A percentile compares a stretch with the other conserved stretches of the same genome.
phyloP scores from a whole-genome alignment of 495 filamentous ascomycete species.

The Lasiosphaeriaceae sp. region DNA sequence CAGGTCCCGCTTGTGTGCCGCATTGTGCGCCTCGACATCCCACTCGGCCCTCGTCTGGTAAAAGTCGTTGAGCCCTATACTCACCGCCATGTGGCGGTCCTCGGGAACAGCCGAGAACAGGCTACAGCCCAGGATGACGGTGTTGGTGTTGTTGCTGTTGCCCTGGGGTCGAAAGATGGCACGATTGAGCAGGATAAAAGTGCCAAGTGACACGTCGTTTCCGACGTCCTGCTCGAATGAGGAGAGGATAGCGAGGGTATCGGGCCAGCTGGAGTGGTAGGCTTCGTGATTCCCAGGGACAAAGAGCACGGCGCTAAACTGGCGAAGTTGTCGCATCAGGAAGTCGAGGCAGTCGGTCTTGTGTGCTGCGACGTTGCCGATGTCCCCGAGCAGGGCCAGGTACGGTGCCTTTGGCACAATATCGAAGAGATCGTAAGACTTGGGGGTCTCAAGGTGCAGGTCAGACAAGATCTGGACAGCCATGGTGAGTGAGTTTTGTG shows the following conservation, averaged over 20 bases:
- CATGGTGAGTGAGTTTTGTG: not conserved
- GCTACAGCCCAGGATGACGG: constrained; percentile 2
- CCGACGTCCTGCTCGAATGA: constrained; percentile 21
- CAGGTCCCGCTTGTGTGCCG: constrained; percentile 1
- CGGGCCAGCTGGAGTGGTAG: constrained; percentile 40
- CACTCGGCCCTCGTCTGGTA: not conserved
- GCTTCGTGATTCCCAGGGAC: constrained; percentile 57
- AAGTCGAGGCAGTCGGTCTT: constrained; percentile 34
- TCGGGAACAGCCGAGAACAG: constrained; percentile 8
- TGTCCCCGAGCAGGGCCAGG: constrained; percentile 55
- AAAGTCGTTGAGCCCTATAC: constrained; percentile 2
- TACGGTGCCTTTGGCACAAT: constrained; percentile 44
- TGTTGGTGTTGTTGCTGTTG: not conserved
- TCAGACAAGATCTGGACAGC: constrained; percentile 51
- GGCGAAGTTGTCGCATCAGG: constrained; percentile 39
- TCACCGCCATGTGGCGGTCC: not conserved
- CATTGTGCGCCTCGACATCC: constrained; percentile 6
- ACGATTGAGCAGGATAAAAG: not conserved
- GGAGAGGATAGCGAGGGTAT: constrained; percentile 15
- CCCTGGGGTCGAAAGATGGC: not conserved
- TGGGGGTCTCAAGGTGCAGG: constrained; percentile 48
- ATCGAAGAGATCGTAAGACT: constrained; percentile 44
- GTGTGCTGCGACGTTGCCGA: constrained; percentile 39
- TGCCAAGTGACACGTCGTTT: not conserved
- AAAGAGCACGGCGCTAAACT: constrained; percentile 48